phyloP scores from a whole-genome alignment of 2,329 filamentous ascomycete species.

The Microdochium nivale region DNA sequence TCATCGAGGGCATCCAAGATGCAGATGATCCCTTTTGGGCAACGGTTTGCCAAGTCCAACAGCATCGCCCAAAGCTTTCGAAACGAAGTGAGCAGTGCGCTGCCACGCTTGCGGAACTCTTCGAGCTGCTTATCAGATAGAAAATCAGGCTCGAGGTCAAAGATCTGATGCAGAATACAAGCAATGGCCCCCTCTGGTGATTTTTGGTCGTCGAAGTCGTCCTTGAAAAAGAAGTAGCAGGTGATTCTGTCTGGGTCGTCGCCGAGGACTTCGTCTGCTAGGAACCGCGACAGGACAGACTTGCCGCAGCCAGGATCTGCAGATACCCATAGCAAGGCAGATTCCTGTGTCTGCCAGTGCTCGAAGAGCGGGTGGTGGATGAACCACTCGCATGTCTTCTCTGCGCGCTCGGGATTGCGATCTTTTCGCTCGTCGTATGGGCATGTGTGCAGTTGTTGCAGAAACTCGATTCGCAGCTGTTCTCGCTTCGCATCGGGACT shows the following conservation, averaged over 20 bases:
- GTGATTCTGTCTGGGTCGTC: slow-evolving; percentile 2
- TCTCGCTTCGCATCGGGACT: background rate
- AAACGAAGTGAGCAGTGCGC: slow-evolving; percentile 11
- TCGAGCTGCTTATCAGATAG: slow-evolving; percentile 12
- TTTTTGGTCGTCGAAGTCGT: too few relatives aligned
- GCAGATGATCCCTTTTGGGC: slow-evolving; percentile 22
- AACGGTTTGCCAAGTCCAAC: slow-evolving; percentile 3
- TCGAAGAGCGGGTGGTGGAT: slow-evolving; percentile 5
- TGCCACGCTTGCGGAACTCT: slow-evolving; percentile 9
- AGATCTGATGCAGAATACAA: slow-evolving; percentile 28
- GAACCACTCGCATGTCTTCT: slow-evolving; percentile 10
- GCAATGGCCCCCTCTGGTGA: slow-evolving; percentile 19
- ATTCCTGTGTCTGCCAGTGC: background rate
- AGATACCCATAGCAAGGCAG: slow-evolving; percentile 12
- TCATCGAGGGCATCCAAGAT: slow-evolving; percentile 33
- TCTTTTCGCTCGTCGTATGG: slow-evolving; percentile 9
- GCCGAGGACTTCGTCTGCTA: slow-evolving; percentile 21
- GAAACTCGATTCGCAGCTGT: slow-evolving; percentile 1
- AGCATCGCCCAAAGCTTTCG: slow-evolving; percentile 22
- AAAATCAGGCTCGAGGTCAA: slow-evolving; percentile 13
- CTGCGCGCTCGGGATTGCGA: slow-evolving; percentile 6
- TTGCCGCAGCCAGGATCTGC: slow-evolving; percentile 35
- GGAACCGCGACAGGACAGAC: slow-evolving; percentile 27
- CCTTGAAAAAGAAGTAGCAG: slow-evolving; percentile 35
- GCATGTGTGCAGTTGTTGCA: slow-evolving; percentile 1